Base-by-base conservation (phyloP, 257 asterid genomes). In the Solanum virginianum region DNA sequence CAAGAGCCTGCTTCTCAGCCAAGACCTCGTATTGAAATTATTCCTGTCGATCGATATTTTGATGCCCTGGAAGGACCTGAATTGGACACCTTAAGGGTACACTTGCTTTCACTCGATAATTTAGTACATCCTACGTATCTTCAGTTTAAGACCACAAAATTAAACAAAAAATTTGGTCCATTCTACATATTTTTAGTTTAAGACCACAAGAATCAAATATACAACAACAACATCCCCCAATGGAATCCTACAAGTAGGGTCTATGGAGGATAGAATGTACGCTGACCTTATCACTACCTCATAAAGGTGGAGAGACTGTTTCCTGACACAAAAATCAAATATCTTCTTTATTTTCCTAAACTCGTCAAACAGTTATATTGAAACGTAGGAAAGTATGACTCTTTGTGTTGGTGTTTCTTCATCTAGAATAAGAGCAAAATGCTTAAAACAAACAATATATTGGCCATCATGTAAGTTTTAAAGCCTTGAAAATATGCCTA, bases 1-100 rank as follows among this genome's bases (percentile, higher is more conserved):
- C 86, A 81, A 47, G 91, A 88, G 0, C 24, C 80, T 47, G 74
- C 80, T 79, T 15, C 87, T 84, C 90, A 83, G 47, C 87, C 14
- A 68, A 91, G 26, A 8, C 60, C 87, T 10, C 93, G 92, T 13
- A 71, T 83, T 10, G 93, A 90, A 47, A 60, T n/a, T 83, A 45
- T 94, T 26, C 91, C 92, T 0, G 96, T 87, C 0, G 89, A 90
- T 26, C 89, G 99, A 41, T 95, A 95, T 90, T 95, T 92, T 63
- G 98, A 92, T 88, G 99, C 99, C 29, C 79, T 95, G 85, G 93
- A 95, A 62, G 98, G 99, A 6, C 98, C 99, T 0, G 99, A 95
- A 80, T 49, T 94, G 68, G 99, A 94, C 51, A 94, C 92, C 4
- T 86, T 95, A 87, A 88, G 90, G 88, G 99, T 95, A 91, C 3